Evolutionary conservation across 352 stramenopile species (phyloP).

Genomic region (Nothophytophthora sp.): DNA sequence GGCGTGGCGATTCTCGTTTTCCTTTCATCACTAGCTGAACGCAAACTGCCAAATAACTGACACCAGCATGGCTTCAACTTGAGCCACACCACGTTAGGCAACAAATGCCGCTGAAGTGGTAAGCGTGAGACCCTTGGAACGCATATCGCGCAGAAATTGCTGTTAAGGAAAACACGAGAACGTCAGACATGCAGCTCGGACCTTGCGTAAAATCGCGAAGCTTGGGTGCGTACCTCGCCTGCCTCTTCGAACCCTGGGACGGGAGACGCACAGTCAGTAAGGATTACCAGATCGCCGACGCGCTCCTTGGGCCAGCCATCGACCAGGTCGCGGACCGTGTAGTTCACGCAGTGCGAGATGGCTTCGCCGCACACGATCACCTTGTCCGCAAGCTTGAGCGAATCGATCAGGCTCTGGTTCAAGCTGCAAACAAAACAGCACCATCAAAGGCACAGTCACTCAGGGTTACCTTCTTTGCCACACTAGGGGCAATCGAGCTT

Average conservation of each 20-base stretch:
- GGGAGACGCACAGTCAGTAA: slow-evolving; percentile 76
- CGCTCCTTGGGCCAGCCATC: slow-evolving; percentile 78
- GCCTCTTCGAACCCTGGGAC: slow-evolving; percentile 73
- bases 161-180: slow-evolving; percentile 9
- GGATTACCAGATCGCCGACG: slow-evolving; percentile 65
- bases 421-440: slow-evolving; percentile 49
- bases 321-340: slow-evolving; percentile 93
- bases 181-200: too few relatives aligned
- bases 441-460: slow-evolving; percentile 1
- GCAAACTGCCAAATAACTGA: too few relatives aligned
- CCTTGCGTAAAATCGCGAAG: background rate
- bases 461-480: too few relatives aligned
- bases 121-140: slow-evolving; percentile 54
- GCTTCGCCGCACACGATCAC: slow-evolving; percentile 95
- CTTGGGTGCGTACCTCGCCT: slow-evolving; percentile 43
- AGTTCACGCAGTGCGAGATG: slow-evolving; percentile 97
- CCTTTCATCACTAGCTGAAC: too few relatives aligned
- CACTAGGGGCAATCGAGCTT: background rate
- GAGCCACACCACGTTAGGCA: slow-evolving; percentile 17
- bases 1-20: background rate
- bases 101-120: slow-evolving; percentile 55
- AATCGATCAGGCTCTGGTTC: slow-evolving; percentile 85
- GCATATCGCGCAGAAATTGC: slow-evolving; percentile 71
- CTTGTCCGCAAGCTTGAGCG: slow-evolving; percentile 81
- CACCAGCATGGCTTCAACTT: background rate